Evolutionary conservation across 1,284 basidiomycete species (phyloP), one percentile per base, ranked within the genome.

Genomic region (Laetiporus sulphureus): DNA sequence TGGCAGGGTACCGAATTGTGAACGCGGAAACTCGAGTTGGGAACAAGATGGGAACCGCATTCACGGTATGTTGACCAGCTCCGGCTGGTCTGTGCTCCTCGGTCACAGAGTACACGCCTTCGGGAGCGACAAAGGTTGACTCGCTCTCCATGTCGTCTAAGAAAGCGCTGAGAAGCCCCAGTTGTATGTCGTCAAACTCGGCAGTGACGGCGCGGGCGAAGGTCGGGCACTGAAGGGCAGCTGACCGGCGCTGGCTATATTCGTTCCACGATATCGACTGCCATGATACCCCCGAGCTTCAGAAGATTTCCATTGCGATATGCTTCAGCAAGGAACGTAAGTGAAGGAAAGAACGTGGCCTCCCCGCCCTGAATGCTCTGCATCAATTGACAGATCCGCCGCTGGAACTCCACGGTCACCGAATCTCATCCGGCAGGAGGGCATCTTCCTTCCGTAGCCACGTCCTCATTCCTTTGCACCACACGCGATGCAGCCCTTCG

Each of bases 21-120:
- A 83, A 67, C 10, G 71, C 71, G 32, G 80, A 79, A 23, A 89
- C 66, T 20, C 67, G 72, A 37, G 86, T 79, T 5, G 83, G 78
- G 57, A 73, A 78, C 19, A 68, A 41, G n/a, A 68, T 56, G 6
- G 69, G 65, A 20, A 75, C 65, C 18, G 71, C 64, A 43, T 62
- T 68, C 49, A 68, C 65, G 20, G 72, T 64, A 42, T 73, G 60
- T 21, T 69, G 64, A 40, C 73, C 70, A 34, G 72, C 51, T 29
- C 66, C 54, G 34, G 72, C 65, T 0, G 83, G 79, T 60, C 81
- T 88, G 69, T 85, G 80, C 56, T 89, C 86, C 54, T 90, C 87
- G n/a, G 79, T 84, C 57, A 88, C 73, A 16, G 84, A 80, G 65
- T 91, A 91, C 41, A 89, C 84, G 54, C 87, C 88, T 62, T 91